Evolutionary conservation across 345 rosid genomes (phyloP), one percentile per base, ranked within the genome.

Genomic region (Limnanthes douglasii): DNA sequence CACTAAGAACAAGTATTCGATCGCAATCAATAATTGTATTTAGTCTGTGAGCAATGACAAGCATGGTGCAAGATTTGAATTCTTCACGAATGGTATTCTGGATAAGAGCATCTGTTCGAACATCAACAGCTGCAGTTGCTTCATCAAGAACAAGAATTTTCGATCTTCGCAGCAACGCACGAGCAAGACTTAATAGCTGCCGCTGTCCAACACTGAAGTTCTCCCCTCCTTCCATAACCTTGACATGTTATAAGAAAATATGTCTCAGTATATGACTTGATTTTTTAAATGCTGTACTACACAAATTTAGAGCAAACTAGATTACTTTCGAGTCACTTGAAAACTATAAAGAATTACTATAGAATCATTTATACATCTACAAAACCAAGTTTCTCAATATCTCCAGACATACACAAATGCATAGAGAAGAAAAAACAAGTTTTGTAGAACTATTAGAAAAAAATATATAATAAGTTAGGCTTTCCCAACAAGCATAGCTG

Each of bases 81-180:
- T 84, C 98, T 60, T 90, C 92, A 1, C 82, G 73, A 45, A 77
- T 90, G 20, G 95, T 80, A 64, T 57, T 80, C 54, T 84, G 94
- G 52, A 90, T 74, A 21, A 84, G 61, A 55, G 86, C 78, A 54
- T 84, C 94, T 1, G 94, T 90, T 56, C 75, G 62, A 11, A 80
- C 95, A 55, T 84, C 95, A 46, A 90, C 98, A 33, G 92, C 84
- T 11, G 92, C 98, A 34, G 95, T 90, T 48, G 94, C 95, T 65
- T 90, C 98, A 37, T 90, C 95, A 2, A 84, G 95, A 49, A 77
- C 90, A 45, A 84, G 92, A 53, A 90, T 77, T 72, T 90, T 90
- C 15, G 94, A 74, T 56, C 78, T 72, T 31, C 86, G 61, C 43
- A 79, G 44, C 60, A 90, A 53, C 4, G 95, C 95, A 36, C 95